Base-by-base conservation (phyloP, 129 eudicot species). In the Flaveria robusta region DNA sequence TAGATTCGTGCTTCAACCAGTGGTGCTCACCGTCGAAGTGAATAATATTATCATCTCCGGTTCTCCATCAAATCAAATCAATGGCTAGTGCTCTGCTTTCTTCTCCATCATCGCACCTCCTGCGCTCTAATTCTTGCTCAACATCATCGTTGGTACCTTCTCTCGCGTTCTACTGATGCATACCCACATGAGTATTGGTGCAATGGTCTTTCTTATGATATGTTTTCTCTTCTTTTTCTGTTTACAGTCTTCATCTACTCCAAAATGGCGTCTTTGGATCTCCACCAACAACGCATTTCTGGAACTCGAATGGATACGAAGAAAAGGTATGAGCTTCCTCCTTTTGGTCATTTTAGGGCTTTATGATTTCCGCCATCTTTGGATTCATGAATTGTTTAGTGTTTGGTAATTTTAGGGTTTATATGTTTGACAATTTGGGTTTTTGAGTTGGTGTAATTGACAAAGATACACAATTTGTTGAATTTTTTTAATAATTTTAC, bases 251-350 rank as follows among this genome's bases (percentile, higher is more conserved):
- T 47, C 73, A 3, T 63, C 74, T 66, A 22, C 66, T 34, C 74
- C 3, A n/a, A 60, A 77, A 75, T 67, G 81, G 68, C 43, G 24
- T 10, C 6, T 66, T 43, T 66, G 71, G 52, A 66, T 71, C 52
- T 52, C 65, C 26, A 82, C 65, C 12, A 52, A 12, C 26, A 55
- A 26, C 56, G 26, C 45, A 18, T 82, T 77, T 68, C 80, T 63
- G 77, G 75, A 9, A 71, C 50, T 76, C 39, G 81, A 49, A n/a
- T 14, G 65, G 78, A 72, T 68, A 43, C 80, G 64, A 80, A 66
- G 29, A 74, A 51, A 46, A 87, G 90, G 96, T 89, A 80, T 34
- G 39, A 34, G 7, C 39, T 34, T 29, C 37, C 37, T 7, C 6
- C 37, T 31, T 0, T 67, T 63, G 15, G 19, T 64, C 41, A 34